Evolutionary conservation across 1,284 basidiomycete genomes (phyloP), one percentile per base, ranked within the genome.

Genomic region (Cystobasidiaceae sp.): DNA sequence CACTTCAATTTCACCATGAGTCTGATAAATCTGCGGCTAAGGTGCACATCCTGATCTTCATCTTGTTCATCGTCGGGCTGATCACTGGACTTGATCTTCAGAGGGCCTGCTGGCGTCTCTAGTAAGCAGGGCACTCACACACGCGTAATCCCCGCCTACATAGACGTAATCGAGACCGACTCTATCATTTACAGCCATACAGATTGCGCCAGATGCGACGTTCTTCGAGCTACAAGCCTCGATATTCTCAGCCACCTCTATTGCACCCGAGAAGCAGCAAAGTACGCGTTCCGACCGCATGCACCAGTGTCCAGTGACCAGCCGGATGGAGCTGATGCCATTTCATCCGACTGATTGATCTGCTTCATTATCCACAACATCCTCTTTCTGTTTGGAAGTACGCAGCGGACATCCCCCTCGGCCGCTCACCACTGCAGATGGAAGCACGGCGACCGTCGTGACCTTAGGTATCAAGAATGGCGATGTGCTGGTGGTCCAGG

Each of bases 321-420:
- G n/a, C n/a, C n/a, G n/a, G n/a, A n/a, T n/a, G n/a, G n/a, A n/a
- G n/a, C n/a, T n/a, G n/a, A n/a, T n/a, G n/a, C n/a, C n/a, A n/a
- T n/a, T n/a, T n/a, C n/a, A n/a, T n/a, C n/a, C n/a, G n/a, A n/a
- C n/a, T n/a, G n/a, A n/a, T n/a, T n/a, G n/a, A n/a, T n/a, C n/a
- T n/a, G n/a, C n/a, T n/a, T n/a, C n/a, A n/a, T n/a, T n/a, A n/a
- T n/a, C n/a, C n/a, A n/a, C n/a, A n/a, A n/a, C n/a, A n/a, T n/a
- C n/a, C n/a, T n/a, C n/a, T n/a, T n/a, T n/a, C 21, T 33, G 37
- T 21, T 8, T 41, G 13, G 5, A 69, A 93, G 90, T 93, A 70
- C 92, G 88, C 78, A 82, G 83, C 28, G 89, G 90, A 43, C 93
- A 93, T 76, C 91, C 91, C 1, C 90, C 90, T 0, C 83, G 82